Conservation (phyloP, 148 eudicot species). For the Chenopodium album region DNA sequence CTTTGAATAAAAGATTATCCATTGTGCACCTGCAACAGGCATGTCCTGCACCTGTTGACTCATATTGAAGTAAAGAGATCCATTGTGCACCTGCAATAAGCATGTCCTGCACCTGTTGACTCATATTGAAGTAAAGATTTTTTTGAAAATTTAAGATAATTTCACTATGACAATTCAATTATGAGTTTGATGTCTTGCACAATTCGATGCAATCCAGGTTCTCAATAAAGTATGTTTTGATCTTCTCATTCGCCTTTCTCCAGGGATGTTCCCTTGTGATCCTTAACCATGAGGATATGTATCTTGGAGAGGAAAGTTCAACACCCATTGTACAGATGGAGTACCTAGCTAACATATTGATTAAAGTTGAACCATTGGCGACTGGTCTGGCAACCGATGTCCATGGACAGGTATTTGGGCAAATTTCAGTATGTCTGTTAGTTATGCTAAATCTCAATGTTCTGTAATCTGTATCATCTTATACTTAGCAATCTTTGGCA, state of each 20-base stretch:
- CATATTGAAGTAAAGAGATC: not conserved
- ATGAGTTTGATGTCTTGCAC: not conserved
- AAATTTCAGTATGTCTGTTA: not conserved
- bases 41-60: too few relatives aligned
- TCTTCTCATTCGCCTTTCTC: conserved; percentile 8
- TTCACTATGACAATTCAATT: not conserved
- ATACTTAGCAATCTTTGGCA: not conserved
- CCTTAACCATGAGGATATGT: conserved; percentile 77
- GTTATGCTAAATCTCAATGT: not conserved
- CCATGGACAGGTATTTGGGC: conserved; percentile 77
- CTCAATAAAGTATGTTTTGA: not conserved
- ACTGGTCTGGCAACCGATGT: conserved; percentile 89
- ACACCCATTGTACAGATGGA: conserved; percentile 58
- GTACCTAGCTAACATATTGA: conserved; percentile 58
- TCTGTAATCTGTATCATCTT: not conserved
- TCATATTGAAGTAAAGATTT: not conserved
- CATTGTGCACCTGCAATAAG: not conserved
- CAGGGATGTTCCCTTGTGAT: conserved; percentile 69
- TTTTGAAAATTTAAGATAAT: not conserved
- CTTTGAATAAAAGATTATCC: not conserved
- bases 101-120: not conserved
- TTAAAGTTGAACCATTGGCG: conserved; percentile 78
- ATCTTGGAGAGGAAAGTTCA: conserved; percentile 45
- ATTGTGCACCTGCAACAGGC: not conserved
- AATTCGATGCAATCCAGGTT: not conserved